A percentile compares a stretch with the other conserved stretches of the same genome.
Conservation (phyloP, 139 green algal genomes). For the Penium margaritaceum region DNA sequence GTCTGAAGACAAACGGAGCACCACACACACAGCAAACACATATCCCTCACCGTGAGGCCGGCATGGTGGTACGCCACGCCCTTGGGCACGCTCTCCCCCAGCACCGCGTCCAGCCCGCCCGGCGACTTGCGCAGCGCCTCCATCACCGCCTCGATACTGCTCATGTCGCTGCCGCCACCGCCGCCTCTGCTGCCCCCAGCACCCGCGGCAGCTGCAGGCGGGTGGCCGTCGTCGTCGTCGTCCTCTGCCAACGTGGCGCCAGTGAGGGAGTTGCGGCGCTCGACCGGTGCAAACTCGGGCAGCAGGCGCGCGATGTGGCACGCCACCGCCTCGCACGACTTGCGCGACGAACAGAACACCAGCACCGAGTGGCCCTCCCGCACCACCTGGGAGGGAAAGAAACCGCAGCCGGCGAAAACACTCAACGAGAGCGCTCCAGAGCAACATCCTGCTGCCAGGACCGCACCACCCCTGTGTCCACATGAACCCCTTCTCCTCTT, state of each 20-base stretch:
- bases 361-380: conserved; percentile 35
- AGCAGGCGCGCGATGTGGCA: conserved; percentile 29
- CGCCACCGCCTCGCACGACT: conserved; percentile 58
- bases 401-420: too few relatives aligned
- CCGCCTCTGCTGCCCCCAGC: too few relatives aligned
- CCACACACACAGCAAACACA: neutral
- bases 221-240: too few relatives aligned
- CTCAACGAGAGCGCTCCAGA: too few relatives aligned
- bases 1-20: neutral
- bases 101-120: conserved; percentile 17
- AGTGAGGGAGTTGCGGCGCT: conserved; percentile 5
- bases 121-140: conserved; percentile 26
- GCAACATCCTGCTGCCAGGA: too few relatives aligned
- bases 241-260: too few relatives aligned
- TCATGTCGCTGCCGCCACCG: too few relatives aligned
- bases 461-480: too few relatives aligned
- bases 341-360: conserved; percentile 36
- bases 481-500: too few relatives aligned
- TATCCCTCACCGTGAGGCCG: conserved; percentile 25
- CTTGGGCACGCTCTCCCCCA: conserved; percentile 33
- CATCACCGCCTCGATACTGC: conserved; percentile 9
- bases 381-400: conserved; percentile 44
- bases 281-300: conserved; percentile 15
- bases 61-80: conserved; percentile 80
- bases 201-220: too few relatives aligned